These are phyloP conservation scores for Podospora pseudopauciseta DNA, from an alignment of 495 filamentous ascomycete species.

Conservation along the genomic window DNA sequence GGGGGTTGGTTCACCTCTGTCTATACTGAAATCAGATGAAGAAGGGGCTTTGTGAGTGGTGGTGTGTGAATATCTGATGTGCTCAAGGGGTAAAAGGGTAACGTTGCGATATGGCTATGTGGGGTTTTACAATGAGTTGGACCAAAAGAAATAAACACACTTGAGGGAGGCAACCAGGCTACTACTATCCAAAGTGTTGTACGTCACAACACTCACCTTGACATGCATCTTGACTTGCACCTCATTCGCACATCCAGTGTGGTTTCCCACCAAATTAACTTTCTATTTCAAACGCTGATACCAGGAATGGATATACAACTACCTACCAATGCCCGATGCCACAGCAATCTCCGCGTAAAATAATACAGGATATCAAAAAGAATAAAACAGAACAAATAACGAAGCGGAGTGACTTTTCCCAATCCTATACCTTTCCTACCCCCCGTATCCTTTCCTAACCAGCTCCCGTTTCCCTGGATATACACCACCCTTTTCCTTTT, in stretches of 20 bases:
- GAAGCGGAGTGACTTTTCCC: background rate
- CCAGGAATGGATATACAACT: background rate
- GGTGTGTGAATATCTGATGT: too few species aligned
- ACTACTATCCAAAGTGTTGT: too few species aligned
- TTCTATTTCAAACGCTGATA: background rate
- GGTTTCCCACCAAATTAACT: background rate
- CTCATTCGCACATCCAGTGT: background rate
- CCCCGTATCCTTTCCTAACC: background rate
- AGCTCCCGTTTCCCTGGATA: background rate
- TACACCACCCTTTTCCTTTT: background rate
- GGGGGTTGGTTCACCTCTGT: too few species aligned
- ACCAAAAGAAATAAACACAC: too few species aligned
- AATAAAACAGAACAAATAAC: background rate
- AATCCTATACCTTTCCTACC: background rate
- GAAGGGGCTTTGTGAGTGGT: too few species aligned
- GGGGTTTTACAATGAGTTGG: too few species aligned
- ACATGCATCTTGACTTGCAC: too few species aligned
- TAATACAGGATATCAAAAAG: background rate
- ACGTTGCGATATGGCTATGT: too few species aligned
- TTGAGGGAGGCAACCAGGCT: too few species aligned
- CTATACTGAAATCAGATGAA: too few species aligned
- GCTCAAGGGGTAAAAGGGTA: too few species aligned
- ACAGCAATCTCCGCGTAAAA: background rate
- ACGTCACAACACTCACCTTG: too few species aligned
- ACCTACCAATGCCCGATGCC: background rate